Percentiles rank a stretch among this genome's conserved stretches.
phyloP scores from a whole-genome alignment of 2,329 filamentous ascomycete species.

The Incumbomyces lentus region DNA sequence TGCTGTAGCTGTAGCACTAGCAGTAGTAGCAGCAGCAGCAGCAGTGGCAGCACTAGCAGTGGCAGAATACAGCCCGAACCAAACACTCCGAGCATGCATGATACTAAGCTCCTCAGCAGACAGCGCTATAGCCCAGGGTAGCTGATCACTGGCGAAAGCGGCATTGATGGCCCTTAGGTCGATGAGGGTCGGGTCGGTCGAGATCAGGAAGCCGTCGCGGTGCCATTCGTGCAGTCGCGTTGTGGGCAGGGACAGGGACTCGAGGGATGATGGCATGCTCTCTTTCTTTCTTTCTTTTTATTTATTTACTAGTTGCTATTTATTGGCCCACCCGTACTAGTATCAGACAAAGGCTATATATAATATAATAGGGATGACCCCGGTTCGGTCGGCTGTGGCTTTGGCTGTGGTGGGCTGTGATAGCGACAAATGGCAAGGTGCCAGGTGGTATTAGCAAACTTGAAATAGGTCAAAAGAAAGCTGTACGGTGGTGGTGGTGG shows the following conservation, averaged over 20 bases:
- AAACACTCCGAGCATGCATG: conserved; percentile 49
- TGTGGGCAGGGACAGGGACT: conserved; percentile 1
- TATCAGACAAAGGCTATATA: too few species aligned
- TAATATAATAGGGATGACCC: too few species aligned
- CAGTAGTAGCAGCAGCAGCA: conserved; percentile 4
- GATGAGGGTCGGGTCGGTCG: conserved; percentile 48
- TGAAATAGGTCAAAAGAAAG: too few species aligned
- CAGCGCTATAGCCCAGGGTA: conserved; percentile 52
- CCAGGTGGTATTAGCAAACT: too few species aligned
- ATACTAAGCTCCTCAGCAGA: conserved; percentile 40
- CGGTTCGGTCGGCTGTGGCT: too few species aligned
- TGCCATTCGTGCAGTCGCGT: conserved; percentile 9
- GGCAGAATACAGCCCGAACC: conserved; percentile 45
- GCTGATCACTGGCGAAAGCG: conserved; percentile 45
- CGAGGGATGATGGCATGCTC: too few species aligned
- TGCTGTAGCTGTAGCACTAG: conserved; percentile 7
- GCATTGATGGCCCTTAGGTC: conserved; percentile 45
- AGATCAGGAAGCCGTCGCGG: conserved; percentile 46
- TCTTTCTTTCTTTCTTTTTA: too few species aligned
- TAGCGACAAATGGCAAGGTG: too few species aligned
- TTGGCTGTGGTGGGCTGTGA: too few species aligned
- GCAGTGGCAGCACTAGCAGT: conserved; percentile 2
- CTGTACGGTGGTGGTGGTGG: too few species aligned
- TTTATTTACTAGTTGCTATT: too few species aligned
- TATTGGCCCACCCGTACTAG: too few species aligned